These are phyloP conservation scores for Globisporangium takayamanum DNA, from an alignment of 352 stramenopile species.

Conservation along the genomic window DNA sequence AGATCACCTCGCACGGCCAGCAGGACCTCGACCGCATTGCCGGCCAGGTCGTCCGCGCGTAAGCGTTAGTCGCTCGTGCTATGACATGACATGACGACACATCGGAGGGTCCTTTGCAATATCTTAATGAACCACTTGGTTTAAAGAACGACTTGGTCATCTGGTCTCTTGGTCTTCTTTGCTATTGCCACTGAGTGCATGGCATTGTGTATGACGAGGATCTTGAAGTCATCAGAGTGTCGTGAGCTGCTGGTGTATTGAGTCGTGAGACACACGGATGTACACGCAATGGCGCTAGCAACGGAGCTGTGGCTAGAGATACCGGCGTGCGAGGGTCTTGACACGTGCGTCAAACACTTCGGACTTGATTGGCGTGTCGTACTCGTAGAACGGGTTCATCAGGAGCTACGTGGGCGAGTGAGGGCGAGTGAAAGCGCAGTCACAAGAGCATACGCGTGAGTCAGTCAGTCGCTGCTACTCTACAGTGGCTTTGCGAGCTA, in stretches of 20 bases:
- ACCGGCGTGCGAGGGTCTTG: constrained; percentile 82
- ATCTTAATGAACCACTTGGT: constrained; percentile 19
- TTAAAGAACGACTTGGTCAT: constrained; percentile 14
- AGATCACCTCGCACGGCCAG: constrained; percentile 96
- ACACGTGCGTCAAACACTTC: constrained; percentile 91
- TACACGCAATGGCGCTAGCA: too few species aligned
- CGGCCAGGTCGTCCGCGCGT: constrained; percentile 88
- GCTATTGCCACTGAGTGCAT: neutral
- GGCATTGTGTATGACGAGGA: neutral
- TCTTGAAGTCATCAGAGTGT: too few species aligned
- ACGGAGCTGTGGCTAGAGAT: constrained; percentile 46
- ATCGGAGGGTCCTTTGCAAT: constrained; percentile 49
- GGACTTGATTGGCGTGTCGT: constrained; percentile 92
- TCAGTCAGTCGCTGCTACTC: neutral
- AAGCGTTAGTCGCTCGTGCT: constrained; percentile 32
- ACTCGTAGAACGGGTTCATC: constrained; percentile 96
- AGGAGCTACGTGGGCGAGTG: constrained; percentile 50
- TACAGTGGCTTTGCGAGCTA: neutral
- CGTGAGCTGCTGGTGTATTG: too few species aligned
- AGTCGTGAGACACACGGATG: too few species aligned
- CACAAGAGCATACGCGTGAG: neutral
- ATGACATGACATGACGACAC: neutral
- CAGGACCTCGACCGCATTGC: constrained; percentile 99
- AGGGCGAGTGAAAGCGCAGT: neutral
- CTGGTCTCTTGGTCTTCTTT: constrained; percentile 3